Evolutionary conservation across 1,284 basidiomycete species (phyloP).

Genomic region (Lignosus rhinocerotis): DNA sequence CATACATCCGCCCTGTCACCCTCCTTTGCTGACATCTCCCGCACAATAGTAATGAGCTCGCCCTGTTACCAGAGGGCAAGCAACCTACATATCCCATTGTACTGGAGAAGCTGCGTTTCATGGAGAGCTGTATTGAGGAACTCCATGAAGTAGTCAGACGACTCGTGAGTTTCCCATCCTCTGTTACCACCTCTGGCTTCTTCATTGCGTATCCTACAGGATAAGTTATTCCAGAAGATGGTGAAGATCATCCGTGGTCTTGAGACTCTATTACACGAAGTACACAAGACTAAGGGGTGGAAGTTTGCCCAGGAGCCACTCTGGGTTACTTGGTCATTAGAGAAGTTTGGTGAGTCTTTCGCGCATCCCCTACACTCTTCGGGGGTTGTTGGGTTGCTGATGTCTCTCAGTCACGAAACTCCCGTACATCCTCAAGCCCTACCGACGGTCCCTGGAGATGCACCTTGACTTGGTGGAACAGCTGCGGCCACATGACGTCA

Average conservation of each 20-base stretch:
- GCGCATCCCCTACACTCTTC: background rate
- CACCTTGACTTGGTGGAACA: constrained; percentile 56
- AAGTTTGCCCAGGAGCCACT: constrained; percentile 70
- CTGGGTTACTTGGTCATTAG: constrained; percentile 79
- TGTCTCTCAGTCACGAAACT: constrained; percentile 50
- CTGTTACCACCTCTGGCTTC: background rate
- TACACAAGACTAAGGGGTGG: constrained; percentile 67
- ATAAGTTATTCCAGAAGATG: constrained; percentile 69
- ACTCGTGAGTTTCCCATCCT: constrained; percentile 49
- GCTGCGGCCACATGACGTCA: constrained; percentile 62
- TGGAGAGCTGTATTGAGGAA: constrained; percentile 63
- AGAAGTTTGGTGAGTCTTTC: constrained; percentile 62
- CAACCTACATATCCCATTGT: constrained; percentile 60
- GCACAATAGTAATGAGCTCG: constrained; percentile 58
- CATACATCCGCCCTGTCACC: background rate
- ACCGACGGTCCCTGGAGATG: constrained; percentile 64
- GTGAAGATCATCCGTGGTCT: constrained; percentile 58
- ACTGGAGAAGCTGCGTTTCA: constrained; percentile 59
- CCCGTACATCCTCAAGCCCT: constrained; percentile 57
- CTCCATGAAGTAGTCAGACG: constrained; percentile 61
- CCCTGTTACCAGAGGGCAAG: constrained; percentile 47
- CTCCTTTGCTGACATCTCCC: background rate
- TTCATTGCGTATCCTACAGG: constrained; percentile 39
- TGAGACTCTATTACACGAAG: constrained; percentile 64
- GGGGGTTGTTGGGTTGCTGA: background rate